Evolutionary conservation across 1,284 basidiomycete genomes (phyloP), one percentile per base, ranked within the genome.

Genomic region (Leccinum subspadiceum): DNA sequence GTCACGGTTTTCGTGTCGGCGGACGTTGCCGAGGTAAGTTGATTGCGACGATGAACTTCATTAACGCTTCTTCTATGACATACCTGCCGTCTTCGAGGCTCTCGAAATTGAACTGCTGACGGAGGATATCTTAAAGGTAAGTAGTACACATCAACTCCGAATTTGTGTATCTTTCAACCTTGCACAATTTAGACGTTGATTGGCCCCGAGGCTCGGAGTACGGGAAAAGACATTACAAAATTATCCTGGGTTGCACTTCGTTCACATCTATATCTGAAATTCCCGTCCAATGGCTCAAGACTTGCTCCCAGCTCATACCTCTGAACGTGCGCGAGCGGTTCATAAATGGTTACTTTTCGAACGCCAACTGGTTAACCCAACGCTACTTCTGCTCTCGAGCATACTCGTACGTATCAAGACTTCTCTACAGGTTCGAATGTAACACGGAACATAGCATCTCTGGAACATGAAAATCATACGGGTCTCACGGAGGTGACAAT

Each of bases 51-150:
- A 37, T 41, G 57, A 7, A 31, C 10, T 51, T 54, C 4, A 17
- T 53, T 66, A 29, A 71, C 31, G 0, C 15, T 50, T 65, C 22
- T 59, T 31, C 55, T 63, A 90, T 86, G 80, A 81, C 54, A 70
- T 78, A 39, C 74, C 78, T 20, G 82, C 81, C 13, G 75, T 86
- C 17, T 92, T 90, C 67, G 93, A 94, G 66, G 84, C 87, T 1
- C 79, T 95, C 52, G 94, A 97, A 70, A 85, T 95, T 35, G 93
- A 96, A 67, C 74, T 94, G 3, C 74, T 97, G 41, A 86, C 94
- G 73, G 92, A 86, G 71, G 85, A 93, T 70, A 84, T 94, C 54
- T 86, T 94, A 75, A 89, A 87, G 78, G 92, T 87, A 58, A 60
- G 77, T 35, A 35, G 33, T 65, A 2, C 22, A 39, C 6, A 20